A percentile compares a stretch with the other conserved stretches of the same genome.
Evolutionary conservation across 495 filamentous ascomycete genomes (phyloP).

Genomic region (Penicillium cosmopolitanum): DNA sequence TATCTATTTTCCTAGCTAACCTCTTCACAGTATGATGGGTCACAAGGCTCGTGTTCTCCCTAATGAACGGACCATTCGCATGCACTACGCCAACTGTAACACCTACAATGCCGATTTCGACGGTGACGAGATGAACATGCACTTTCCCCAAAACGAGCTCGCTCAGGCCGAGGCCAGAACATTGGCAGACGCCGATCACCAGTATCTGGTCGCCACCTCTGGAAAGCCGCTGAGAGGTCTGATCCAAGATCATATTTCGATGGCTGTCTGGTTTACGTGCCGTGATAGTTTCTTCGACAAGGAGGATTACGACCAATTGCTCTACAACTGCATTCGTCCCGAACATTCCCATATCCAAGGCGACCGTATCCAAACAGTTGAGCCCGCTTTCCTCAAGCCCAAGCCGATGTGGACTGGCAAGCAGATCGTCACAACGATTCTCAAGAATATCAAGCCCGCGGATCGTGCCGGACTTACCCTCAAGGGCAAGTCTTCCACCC

Average conservation of each 20-base stretch:
- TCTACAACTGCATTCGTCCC: constrained; percentile 87
- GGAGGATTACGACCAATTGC: constrained; percentile 87
- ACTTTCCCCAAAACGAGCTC: constrained; percentile 97
- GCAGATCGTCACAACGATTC: constrained; percentile 89
- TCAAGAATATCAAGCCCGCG: constrained; percentile 84
- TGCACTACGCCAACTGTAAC: constrained; percentile 99
- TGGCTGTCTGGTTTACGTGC: constrained; percentile 87
- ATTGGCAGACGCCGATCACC: constrained; percentile 94
- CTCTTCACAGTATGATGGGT: constrained; percentile 75
- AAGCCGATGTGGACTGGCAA: constrained; percentile 93
- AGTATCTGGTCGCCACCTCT: constrained; percentile 92
- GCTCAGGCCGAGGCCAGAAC: constrained; percentile 88
- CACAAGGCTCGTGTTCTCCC: constrained; percentile 91
- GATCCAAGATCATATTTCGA: constrained; percentile 98
- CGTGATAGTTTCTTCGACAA: constrained; percentile 90
- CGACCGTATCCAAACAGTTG: constrained; percentile 72
- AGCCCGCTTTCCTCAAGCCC: constrained; percentile 83
- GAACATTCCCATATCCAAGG: constrained; percentile 80
- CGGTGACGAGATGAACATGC: constrained; percentile 99
- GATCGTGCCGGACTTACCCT: constrained; percentile 79
- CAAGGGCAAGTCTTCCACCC: constrained; percentile 74
- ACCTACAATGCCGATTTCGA: constrained; percentile 99
- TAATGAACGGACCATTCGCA: constrained; percentile 94
- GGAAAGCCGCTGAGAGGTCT: constrained; percentile 94
- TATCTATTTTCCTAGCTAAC: background rate